Base-by-base conservation (phyloP, 2,329 filamentous ascomycete genomes). In the Penicillium paneum region DNA sequence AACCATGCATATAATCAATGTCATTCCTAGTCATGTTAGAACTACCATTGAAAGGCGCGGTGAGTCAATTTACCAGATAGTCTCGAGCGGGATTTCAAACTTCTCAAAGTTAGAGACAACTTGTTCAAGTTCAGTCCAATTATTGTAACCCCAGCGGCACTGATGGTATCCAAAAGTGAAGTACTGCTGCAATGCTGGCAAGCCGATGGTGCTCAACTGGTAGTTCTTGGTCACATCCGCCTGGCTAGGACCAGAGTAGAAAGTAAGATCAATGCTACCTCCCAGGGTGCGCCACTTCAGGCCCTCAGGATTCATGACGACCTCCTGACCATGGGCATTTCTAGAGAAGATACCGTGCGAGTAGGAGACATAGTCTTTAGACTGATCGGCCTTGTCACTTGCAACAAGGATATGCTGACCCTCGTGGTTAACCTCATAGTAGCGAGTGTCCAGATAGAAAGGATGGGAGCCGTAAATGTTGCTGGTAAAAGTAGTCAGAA, bases 101-200 rank as follows among this genome's bases (percentile, higher is more conserved):
- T 73, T 75, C 54, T 74, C 77, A 68, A 81, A 83, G 48, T 77
- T 78, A 44, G 80, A 72, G 31, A 83, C 76, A 11, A 83, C 78
- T 59, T 81, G 81, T 58, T 87, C 80, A 3, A 90, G 67, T 28
- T 83, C 79, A 1, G 83, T 81, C 84, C 87, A 91, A 64, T 89
- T 90, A 36, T 80, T 76, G 68, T 94, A 94, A 0, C 90, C 90
- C 85, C 90, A 94, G 55, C 89, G 81, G 64, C 89, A 93, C 68
- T 95, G 90, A 61, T 95, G 90, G 67, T 82, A 93, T 0, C 91
- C 91, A 56, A 95, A 84, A 0, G 86, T 84, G 79, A 84, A 93
- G 74, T 94, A 94, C 61, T 89, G 86, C 67, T 92, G 87, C 83
- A 93, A 86, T 0, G 85, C 85, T 1, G 90, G 89, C 5, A 89